Conservation (phyloP, 1,284 basidiomycete genomes). For the Rhodotorula sp. region DNA sequence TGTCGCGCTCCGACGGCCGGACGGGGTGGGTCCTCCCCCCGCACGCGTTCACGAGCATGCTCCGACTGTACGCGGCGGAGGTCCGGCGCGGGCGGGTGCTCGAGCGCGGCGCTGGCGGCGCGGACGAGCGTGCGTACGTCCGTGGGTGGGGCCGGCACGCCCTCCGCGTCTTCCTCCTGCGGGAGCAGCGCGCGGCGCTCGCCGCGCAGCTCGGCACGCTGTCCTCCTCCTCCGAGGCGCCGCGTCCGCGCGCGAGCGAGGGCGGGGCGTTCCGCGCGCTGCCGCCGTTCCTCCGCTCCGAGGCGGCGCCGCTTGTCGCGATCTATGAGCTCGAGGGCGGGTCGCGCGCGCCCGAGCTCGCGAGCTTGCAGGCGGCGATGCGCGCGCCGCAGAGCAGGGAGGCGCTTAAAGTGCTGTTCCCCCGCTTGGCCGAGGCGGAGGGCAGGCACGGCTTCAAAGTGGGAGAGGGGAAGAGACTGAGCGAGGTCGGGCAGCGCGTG, state of each 20-base stretch:
- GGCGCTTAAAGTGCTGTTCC: conserved; percentile 27
- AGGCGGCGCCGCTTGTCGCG: conserved; percentile 36
- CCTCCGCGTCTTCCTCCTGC: conserved; percentile 27
- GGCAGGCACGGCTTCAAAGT: not conserved
- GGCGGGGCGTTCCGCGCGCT: not conserved
- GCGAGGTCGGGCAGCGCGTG: not conserved
- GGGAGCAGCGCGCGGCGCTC: conserved; percentile 1
- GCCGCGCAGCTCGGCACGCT: conserved; percentile 20
- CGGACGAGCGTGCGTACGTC: conserved; percentile 12
- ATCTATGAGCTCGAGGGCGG: conserved; percentile 35
- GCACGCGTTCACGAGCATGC: conserved; percentile 69
- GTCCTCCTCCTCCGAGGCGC: not conserved
- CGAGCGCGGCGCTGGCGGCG: not conserved
- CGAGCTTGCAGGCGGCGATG: conserved; percentile 28
- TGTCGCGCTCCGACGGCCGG: conserved; percentile 55
- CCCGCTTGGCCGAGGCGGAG: not conserved
- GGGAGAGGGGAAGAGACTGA: not conserved
- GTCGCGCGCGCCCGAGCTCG: conserved; percentile 17
- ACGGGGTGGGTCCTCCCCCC: conserved; percentile 64
- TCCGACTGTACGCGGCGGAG: conserved; percentile 61
- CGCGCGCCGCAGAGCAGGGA: conserved; percentile 7
- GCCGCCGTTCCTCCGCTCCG: conserved; percentile 12
- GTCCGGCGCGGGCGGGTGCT: conserved; percentile 37
- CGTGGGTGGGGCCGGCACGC: conserved; percentile 38
- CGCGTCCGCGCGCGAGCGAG: too few relatives aligned